Base-by-base conservation (phyloP, 805 yeast species). In the Candida manassasensis region DNA sequence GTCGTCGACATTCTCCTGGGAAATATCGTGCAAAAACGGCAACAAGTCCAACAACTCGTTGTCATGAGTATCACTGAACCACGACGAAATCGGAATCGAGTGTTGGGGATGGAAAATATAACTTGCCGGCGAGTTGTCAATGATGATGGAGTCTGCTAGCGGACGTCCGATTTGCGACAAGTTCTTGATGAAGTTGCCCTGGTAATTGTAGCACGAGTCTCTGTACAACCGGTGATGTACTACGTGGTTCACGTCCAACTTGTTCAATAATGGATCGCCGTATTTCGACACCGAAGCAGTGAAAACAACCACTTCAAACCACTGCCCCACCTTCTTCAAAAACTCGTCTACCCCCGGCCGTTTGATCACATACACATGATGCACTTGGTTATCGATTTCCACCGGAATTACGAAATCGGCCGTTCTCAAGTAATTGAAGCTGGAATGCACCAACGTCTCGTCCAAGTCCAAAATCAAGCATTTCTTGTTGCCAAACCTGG, bases 61-160 rank as follows among this genome's bases (percentile, higher is more conserved):
- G 59, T 93, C 99, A 59, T 93, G 98, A 19, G 93, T 79, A 62
- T 93, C 99, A 47, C 96, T 85, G 69, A 93, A 93, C 99, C 99
- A 93, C 57, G 93, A 81, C 46, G 96, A 85, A 19, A 93, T 85
- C 16, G 99, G 99, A 19, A 93, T 83, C 6, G 97, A 95, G 64
- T 93, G 96, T 59, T 87, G 95, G 14, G 98, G 99, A 56, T 93
- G 97, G 70, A 93, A 85, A 38, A 90, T 81, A 61, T 93, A 93
- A n/a, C 96, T 86, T 3, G 97, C 96, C 1, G 99, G 97, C 2
- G 97, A 89, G 61, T 93, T 93, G 66, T 93, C 99, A 45, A 93
- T 79, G 46, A 93, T 93, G 38, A 93, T 88, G 29, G 84, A 68
- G 46, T 88, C 95, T 38, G 74, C 64, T 42, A 93, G 67, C 2